Percentiles rank a stretch among this genome's conserved stretches.
phyloP scores from a whole-genome alignment of 2,329 filamentous ascomycete species.

The Ophioceras dolichostomum region DNA sequence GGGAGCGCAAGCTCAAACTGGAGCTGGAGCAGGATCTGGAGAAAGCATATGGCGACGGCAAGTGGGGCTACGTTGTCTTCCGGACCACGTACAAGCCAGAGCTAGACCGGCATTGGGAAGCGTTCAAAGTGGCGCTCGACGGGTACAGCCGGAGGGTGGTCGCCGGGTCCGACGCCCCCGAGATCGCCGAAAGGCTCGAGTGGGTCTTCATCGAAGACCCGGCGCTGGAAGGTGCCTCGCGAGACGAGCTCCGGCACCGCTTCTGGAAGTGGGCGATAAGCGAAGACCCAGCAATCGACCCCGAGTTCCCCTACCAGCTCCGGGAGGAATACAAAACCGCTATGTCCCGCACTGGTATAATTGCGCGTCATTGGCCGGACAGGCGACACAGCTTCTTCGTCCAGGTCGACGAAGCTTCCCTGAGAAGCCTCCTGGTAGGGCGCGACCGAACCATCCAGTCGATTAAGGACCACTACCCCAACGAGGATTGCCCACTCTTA shows the following conservation, averaged over 20 bases:
- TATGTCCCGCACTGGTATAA: no score
- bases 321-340: not conserved
- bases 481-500: not conserved
- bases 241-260: not conserved
- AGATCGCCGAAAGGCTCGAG: not conserved
- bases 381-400: not conserved
- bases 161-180: not conserved
- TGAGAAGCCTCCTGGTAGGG: not conserved
- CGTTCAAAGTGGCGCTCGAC: not conserved
- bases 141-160: not conserved
- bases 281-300: not conserved
- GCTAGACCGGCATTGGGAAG: not conserved
- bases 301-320: not conserved
- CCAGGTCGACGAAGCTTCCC: not conserved
- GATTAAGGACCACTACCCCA: not conserved
- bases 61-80: not conserved
- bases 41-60: no score
- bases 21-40: no score
- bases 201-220: not conserved
- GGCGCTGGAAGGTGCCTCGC: not conserved
- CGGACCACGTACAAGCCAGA: not conserved
- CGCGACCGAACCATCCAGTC: not conserved
- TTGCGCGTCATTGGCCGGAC: not conserved
- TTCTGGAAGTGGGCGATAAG: not conserved
- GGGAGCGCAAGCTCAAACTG: not conserved